Percentiles rank a stretch among this genome's conserved stretches.
These are phyloP conservation scores for Termitomyces sp. DNA, from an alignment of 768 basidiomycete species.

Conservation along the genomic window DNA sequence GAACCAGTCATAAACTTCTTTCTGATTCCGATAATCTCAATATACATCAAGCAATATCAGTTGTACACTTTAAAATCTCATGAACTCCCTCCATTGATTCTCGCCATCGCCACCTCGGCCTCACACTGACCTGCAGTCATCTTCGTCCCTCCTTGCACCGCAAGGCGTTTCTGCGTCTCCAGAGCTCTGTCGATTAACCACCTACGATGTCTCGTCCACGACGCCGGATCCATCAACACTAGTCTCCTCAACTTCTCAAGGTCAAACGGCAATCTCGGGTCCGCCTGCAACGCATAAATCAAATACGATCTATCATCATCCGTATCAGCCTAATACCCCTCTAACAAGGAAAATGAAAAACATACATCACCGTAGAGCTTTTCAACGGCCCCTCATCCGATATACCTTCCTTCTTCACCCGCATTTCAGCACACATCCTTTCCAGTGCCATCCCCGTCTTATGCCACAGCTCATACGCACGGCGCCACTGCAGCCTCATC, in stretches of 20 bases:
- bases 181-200: constrained; percentile 18
- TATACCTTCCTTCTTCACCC: constrained; percentile 12
- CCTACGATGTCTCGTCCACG: constrained; percentile 23
- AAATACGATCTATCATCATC: constrained; percentile 23
- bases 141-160: background rate
- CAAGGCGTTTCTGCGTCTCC: background rate
- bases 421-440: constrained; percentile 24
- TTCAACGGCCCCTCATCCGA: constrained; percentile 17
- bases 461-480: constrained; percentile 31
- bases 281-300: constrained; percentile 23
- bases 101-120: background rate
- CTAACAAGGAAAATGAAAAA: background rate
- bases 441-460: constrained; percentile 21
- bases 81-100: background rate
- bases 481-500: constrained; percentile 23
- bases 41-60: background rate
- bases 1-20: background rate
- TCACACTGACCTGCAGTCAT: background rate
- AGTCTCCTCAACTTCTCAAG: constrained; percentile 23
- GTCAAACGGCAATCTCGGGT: constrained; percentile 23
- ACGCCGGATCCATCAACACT: constrained; percentile 25
- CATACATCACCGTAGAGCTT: constrained; percentile 27
- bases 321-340: background rate
- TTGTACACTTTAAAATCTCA: background rate
- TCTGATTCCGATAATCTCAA: background rate